Evolutionary conservation across 352 stramenopile species (phyloP).

Genomic region (Globisporangium uncinulatum): DNA sequence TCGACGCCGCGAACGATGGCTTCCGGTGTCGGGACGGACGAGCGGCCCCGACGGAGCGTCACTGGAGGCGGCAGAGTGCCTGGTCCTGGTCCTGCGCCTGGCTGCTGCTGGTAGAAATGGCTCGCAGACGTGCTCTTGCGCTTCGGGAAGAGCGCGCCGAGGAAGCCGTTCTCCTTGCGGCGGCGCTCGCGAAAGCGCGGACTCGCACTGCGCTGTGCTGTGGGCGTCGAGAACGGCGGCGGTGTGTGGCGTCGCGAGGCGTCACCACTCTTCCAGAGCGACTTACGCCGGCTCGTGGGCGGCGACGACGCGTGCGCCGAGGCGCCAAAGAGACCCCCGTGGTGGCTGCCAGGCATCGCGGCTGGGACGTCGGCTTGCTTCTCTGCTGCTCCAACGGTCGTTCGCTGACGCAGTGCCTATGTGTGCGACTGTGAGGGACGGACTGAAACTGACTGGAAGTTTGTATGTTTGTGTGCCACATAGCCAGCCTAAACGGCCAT

Average conservation of each 20-base stretch:
- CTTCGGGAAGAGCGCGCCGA: slow-evolving; percentile 16
- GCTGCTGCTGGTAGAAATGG: slow-evolving; percentile 3
- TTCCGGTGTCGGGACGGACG: slow-evolving; percentile 27
- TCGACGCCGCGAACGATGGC: slow-evolving; percentile 55
- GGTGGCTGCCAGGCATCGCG: slow-evolving; percentile 12
- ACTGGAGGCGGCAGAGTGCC: neutral
- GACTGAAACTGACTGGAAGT: too few relatives aligned
- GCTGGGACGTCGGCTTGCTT: too few relatives aligned
- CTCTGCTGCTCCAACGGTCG: too few relatives aligned
- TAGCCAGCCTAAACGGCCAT: too few relatives aligned
- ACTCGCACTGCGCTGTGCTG: slow-evolving; percentile 5
- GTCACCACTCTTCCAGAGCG: slow-evolving; percentile 10
- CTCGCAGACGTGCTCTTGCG: slow-evolving; percentile 5
- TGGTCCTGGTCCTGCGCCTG: neutral
- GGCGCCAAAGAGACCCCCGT: slow-evolving; percentile 8
- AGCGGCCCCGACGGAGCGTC: neutral
- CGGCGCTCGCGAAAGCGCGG: slow-evolving; percentile 6
- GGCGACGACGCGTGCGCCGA: neutral
- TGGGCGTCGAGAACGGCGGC: neutral
- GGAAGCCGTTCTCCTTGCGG: slow-evolving; percentile 12
- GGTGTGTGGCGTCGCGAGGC: slow-evolving; percentile 3
- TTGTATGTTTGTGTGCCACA: too few relatives aligned
- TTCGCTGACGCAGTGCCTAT: neutral
- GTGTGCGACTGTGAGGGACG: neutral
- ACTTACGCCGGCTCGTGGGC: slow-evolving; percentile 13